A percentile compares a stretch with the other conserved stretches of the same genome.
Evolutionary conservation across 1,284 basidiomycete species (phyloP).

Genomic region (Puccinia sorghi): DNA sequence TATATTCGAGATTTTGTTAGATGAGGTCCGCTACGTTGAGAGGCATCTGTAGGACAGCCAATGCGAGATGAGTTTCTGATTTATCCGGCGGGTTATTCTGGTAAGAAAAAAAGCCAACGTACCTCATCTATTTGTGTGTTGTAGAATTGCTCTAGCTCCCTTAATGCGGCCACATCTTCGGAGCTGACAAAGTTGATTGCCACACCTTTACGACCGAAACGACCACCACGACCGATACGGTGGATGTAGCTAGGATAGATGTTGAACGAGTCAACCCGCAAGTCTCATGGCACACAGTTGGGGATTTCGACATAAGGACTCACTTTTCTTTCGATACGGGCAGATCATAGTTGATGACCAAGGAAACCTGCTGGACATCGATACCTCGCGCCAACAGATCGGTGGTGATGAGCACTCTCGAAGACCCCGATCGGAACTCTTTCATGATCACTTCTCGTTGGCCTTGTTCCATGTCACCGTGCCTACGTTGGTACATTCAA

Average conservation of each 20-base stretch:
- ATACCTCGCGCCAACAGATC: constrained; percentile 99
- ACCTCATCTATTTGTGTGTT: constrained; percentile 50
- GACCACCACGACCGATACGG: constrained; percentile 90
- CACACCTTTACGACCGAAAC: constrained; percentile 88
- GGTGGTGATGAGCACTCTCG: constrained; percentile 92
- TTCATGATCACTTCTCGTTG: constrained; percentile 98
- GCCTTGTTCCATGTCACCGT: constrained; percentile 98
- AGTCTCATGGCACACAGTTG: constrained; percentile 52
- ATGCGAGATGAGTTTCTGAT: constrained; percentile 55
- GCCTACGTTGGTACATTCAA: constrained; percentile 58
- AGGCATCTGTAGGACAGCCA: constrained; percentile 58
- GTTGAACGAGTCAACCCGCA: constrained; percentile 64
- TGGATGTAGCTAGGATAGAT: constrained; percentile 96
- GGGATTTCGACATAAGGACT: constrained; percentile 10
- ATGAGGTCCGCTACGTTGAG: constrained; percentile 58
- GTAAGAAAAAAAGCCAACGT: not conserved
- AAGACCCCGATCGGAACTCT: constrained; percentile 92
- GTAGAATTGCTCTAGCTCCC: constrained; percentile 47
- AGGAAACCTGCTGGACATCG: constrained; percentile 95
- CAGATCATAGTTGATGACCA: constrained; percentile 97
- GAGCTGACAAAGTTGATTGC: constrained; percentile 51
- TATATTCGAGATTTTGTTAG: constrained; percentile 50
- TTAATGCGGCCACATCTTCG: constrained; percentile 36
- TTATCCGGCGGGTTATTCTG: constrained; percentile 45
- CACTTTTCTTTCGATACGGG: constrained; percentile 61